A percentile compares a stretch with the other conserved stretches of the same genome.
These are phyloP conservation scores for Beta lomatogona DNA, from an alignment of 179 eudicot genomes.

Conservation along the genomic window DNA sequence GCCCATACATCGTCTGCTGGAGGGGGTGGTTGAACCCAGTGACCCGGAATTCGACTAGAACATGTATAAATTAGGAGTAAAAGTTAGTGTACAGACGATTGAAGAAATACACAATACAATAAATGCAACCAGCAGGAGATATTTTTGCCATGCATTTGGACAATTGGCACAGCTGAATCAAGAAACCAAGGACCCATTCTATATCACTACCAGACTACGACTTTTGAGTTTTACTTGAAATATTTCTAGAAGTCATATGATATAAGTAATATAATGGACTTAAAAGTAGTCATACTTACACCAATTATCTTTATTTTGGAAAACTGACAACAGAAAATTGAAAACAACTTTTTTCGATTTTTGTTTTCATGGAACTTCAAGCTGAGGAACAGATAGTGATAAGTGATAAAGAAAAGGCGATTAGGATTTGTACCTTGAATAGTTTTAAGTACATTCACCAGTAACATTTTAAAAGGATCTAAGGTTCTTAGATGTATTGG, in stretches of 20 bases:
- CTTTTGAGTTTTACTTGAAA: too few relatives aligned
- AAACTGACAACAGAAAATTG: too few relatives aligned
- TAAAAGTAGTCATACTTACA: neutral
- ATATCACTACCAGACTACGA: too few relatives aligned
- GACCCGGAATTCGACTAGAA: slow-evolving; percentile 94
- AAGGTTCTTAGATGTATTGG: neutral
- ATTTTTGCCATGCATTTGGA: neutral
- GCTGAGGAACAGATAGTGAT: too few relatives aligned
- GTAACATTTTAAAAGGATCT: neutral
- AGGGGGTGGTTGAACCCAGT: slow-evolving; percentile 92
- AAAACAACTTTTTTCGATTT: too few relatives aligned
- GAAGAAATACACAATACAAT: neutral
- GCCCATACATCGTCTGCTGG: slow-evolving; percentile 92
- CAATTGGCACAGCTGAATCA: too few relatives aligned
- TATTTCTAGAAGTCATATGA: neutral
- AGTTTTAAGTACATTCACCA: neutral
- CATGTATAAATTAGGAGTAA: neutral
- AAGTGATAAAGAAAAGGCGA: too few relatives aligned
- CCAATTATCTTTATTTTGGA: too few relatives aligned
- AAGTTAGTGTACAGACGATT: neutral
- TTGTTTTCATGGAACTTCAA: too few relatives aligned
- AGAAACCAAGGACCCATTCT: too few relatives aligned
- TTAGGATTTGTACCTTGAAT: neutral
- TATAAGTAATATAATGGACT: neutral
- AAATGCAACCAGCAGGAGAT: neutral